phyloP scores from a whole-genome alignment of 148 eudicot genomes.

The Vaccinium corymbosum region DNA sequence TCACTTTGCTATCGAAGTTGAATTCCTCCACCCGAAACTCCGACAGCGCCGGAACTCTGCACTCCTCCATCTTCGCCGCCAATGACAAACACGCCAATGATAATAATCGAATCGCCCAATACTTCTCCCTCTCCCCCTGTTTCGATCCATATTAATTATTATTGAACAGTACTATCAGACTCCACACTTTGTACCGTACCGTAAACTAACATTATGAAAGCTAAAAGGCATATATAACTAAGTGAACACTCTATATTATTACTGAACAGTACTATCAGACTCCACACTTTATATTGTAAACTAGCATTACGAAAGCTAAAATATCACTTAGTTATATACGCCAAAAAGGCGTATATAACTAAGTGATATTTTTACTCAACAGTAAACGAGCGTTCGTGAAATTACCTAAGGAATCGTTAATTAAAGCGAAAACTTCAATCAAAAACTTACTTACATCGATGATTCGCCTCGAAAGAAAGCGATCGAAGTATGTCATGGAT shows the following conservation, averaged over 20 bases:
- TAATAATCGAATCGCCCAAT: conserved; percentile 39
- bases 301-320: no score
- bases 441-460: conserved; percentile 27
- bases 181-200: no score
- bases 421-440: not conserved
- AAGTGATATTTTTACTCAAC: not conserved
- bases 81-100: conserved; percentile 43
- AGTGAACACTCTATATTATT: not conserved
- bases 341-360: not conserved
- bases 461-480: conserved; percentile 28
- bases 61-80: conserved; percentile 60
- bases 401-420: not conserved
- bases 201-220: no score
- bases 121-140: conserved; percentile 15
- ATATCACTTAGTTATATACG: not conserved
- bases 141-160: not conserved
- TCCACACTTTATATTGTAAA: no score
- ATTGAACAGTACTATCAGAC: no score
- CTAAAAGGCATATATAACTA: not conserved
- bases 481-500: conserved; percentile 35
- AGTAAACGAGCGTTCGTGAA: not conserved
- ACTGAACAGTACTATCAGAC: not conserved
- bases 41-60: conserved; percentile 26
- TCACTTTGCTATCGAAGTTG: conserved; percentile 32
- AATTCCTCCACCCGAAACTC: conserved; percentile 24